phyloP scores from a whole-genome alignment of 1,284 basidiomycete species.

The Melampsora larici-populina region DNA sequence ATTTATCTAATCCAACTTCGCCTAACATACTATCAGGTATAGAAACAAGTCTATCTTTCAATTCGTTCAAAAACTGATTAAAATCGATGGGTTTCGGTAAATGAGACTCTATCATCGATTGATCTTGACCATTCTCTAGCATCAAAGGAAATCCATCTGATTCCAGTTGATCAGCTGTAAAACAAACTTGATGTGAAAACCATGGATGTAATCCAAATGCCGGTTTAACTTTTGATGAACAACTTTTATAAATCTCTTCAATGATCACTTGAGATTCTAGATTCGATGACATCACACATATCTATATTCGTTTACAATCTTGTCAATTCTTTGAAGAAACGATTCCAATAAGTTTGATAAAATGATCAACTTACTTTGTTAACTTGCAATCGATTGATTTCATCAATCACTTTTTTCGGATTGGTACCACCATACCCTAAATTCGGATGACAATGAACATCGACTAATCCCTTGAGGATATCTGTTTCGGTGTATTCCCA shows the following conservation, averaged over 20 bases:
- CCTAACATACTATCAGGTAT: constrained; percentile 72
- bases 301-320: constrained; percentile 61
- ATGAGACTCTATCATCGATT: constrained; percentile 60
- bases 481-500: not conserved
- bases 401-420: not conserved
- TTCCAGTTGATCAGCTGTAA: constrained; percentile 58
- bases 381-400: constrained; percentile 52
- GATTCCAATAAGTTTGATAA: constrained; percentile 66
- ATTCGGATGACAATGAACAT: constrained; percentile 77
- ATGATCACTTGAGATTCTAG: not conserved
- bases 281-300: constrained; percentile 27
- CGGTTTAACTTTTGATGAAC: constrained; percentile 76
- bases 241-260: not conserved
- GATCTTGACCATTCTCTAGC: constrained; percentile 53
- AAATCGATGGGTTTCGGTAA: constrained; percentile 67
- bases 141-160: constrained; percentile 46
- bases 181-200: constrained; percentile 66
- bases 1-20: constrained; percentile 75
- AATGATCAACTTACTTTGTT: constrained; percentile 58
- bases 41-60: constrained; percentile 61
- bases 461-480: constrained; percentile 65
- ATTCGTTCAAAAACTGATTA: constrained; percentile 58
- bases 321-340: constrained; percentile 63
- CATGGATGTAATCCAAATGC: constrained; percentile 60
- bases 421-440: constrained; percentile 57